Conservation (phyloP, 208 protist genomes). For the Lotmaria passim region DNA sequence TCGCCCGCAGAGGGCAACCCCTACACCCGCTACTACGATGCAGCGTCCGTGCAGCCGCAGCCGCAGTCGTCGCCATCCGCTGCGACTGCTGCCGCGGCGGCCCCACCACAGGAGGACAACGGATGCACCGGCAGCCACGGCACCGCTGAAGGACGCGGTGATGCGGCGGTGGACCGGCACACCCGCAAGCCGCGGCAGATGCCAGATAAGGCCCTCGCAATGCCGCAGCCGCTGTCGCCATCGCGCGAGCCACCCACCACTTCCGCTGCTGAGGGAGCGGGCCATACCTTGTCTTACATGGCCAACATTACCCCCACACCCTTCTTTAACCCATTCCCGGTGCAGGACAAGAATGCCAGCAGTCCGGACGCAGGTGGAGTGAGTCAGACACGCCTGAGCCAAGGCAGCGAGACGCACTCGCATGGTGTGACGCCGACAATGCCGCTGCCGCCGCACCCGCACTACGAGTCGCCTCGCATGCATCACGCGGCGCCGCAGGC, state of each 20-base stretch:
- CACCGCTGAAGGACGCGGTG: too few relatives aligned
- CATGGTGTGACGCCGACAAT: not conserved
- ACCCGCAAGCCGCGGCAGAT: too few relatives aligned
- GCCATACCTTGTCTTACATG: too few relatives aligned
- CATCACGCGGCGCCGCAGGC: not conserved
- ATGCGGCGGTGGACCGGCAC: too few relatives aligned
- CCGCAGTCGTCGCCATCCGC: not conserved
- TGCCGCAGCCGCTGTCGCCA: too few relatives aligned
- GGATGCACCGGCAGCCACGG: too few relatives aligned
- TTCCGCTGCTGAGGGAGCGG: too few relatives aligned
- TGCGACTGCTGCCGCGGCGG: not conserved
- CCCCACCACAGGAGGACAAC: not conserved
- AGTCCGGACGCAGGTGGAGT: not conserved
- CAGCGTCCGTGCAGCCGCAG: not conserved
- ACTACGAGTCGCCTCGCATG: not conserved
- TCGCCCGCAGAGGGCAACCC: not conserved
- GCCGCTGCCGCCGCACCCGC: constrained; percentile 7
- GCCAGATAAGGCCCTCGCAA: too few relatives aligned
- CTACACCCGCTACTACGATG: not conserved
- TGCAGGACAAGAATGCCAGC: not conserved
- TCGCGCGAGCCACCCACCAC: too few relatives aligned
- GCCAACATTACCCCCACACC: too few relatives aligned
- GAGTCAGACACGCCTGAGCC: constrained; percentile 5
- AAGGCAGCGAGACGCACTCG: not conserved
- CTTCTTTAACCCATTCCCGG: not conserved